These are phyloP conservation scores for Luvunga scandens DNA, from an alignment of 345 rosid genomes.

Conservation along the genomic window DNA sequence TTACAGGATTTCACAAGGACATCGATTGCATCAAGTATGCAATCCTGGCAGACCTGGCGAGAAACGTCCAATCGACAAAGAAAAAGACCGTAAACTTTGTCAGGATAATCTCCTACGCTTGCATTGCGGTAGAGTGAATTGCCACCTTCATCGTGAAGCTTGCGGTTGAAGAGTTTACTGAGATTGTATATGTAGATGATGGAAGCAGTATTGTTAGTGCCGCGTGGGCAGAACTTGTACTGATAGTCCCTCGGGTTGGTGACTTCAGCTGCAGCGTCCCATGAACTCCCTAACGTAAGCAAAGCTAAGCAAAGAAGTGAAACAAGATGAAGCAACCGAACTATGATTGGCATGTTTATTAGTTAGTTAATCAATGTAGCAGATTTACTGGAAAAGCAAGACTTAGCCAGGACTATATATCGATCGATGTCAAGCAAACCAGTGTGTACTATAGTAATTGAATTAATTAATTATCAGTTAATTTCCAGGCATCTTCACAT, in stretches of 20 bases:
- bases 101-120: not conserved
- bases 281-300: not conserved
- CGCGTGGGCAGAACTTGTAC: not conserved
- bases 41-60: not conserved
- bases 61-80: not conserved
- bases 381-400: not conserved
- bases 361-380: not conserved
- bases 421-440: no score
- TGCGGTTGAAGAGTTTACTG: not conserved
- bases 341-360: not conserved
- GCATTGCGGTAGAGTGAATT: not conserved
- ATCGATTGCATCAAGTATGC: not conserved
- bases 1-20: not conserved
- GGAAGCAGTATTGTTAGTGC: not conserved
- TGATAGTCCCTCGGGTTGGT: not conserved
- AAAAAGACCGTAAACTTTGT: constrained; percentile 4
- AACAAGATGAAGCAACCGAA: not conserved
- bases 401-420: no score
- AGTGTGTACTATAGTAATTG: no score
- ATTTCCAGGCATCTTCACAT: no score
- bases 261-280: not conserved
- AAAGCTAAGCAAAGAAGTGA: not conserved
- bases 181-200: not conserved
- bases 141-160: not conserved
- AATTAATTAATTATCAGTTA: no score